phyloP scores from a whole-genome alignment of 139 green algal genomes.

The Chlorella sorokiniana region DNA sequence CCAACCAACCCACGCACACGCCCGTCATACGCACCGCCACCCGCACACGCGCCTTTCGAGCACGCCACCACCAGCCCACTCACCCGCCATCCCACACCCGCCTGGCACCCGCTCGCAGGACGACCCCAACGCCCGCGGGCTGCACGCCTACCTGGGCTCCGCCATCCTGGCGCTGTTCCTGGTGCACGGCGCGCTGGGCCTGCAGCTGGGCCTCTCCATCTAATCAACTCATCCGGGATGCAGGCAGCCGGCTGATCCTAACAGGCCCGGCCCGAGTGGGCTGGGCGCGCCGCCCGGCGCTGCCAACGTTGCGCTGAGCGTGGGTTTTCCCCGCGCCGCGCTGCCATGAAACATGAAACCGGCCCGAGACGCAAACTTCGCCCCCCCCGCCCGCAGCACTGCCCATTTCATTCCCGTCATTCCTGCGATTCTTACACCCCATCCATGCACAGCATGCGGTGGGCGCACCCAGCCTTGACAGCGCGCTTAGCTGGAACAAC shows the following conservation, averaged over 20 bases:
- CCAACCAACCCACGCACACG: no score
- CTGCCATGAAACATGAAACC: no score
- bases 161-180: slow-evolving; percentile 80
- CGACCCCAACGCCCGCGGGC: slow-evolving; percentile 45
- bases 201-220: slow-evolving; percentile 80
- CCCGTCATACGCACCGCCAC: no score
- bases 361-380: neutral
- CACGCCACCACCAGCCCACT: neutral
- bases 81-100: neutral
- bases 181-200: slow-evolving; percentile 70
- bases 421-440: no score
- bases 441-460: no score
- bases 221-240: slow-evolving; percentile 34
- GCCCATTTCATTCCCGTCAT: neutral
- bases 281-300: no score
- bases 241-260: neutral
- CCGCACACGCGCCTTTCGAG: no score
- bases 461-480: no score
- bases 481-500: no score
- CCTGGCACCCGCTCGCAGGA: slow-evolving; percentile 16
- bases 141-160: slow-evolving; percentile 80
- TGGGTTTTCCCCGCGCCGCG: no score
- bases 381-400: neutral
- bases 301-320: no score
- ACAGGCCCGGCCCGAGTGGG: no score